phyloP scores from a whole-genome alignment of 208 protist species.

The Wallacemonas sp. region DNA sequence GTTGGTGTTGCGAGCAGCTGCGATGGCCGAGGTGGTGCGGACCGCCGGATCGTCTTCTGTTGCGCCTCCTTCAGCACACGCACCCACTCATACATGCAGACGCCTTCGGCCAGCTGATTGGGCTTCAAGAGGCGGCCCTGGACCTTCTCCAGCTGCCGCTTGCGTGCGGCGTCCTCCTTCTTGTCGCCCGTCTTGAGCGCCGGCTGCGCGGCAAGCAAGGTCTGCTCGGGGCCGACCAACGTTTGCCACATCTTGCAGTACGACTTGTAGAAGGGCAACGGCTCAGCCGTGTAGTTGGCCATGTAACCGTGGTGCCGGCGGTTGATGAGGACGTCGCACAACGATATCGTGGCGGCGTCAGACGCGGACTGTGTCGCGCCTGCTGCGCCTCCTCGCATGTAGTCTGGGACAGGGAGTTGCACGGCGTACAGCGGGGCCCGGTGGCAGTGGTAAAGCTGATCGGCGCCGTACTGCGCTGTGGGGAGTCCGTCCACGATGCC shows the following conservation, averaged over 20 bases:
- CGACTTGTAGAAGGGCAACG: slow-evolving; percentile 4
- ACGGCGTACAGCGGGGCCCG: slow-evolving; percentile 32
- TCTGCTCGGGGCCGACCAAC: neutral
- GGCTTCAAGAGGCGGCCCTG: neutral
- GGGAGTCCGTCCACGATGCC: slow-evolving; percentile 20
- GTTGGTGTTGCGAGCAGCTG: neutral
- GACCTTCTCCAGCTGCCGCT: neutral
- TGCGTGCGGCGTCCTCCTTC: neutral
- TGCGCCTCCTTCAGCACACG: slow-evolving; percentile 27
- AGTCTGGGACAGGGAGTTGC: slow-evolving; percentile 20
- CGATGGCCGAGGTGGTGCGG: neutral
- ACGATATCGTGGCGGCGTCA: neutral
- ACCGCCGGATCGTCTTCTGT: slow-evolving; percentile 14
- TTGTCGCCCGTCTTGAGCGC: slow-evolving; percentile 14
- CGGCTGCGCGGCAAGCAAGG: neutral
- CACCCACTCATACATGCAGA: slow-evolving; percentile 33
- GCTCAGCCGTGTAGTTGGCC: slow-evolving; percentile 8
- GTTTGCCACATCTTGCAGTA: slow-evolving; percentile 28
- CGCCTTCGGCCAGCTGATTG: slow-evolving; percentile 18
- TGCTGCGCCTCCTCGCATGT: slow-evolving; percentile 15
- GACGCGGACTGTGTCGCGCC: neutral
- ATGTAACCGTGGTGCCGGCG: slow-evolving; percentile 1
- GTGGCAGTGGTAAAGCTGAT: slow-evolving; percentile 35
- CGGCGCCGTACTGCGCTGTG: slow-evolving; percentile 19
- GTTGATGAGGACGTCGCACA: slow-evolving; percentile 16